These are phyloP conservation scores for Psilocybe tampanensis DNA, from an alignment of 768 basidiomycete genomes.

Conservation along the genomic window DNA sequence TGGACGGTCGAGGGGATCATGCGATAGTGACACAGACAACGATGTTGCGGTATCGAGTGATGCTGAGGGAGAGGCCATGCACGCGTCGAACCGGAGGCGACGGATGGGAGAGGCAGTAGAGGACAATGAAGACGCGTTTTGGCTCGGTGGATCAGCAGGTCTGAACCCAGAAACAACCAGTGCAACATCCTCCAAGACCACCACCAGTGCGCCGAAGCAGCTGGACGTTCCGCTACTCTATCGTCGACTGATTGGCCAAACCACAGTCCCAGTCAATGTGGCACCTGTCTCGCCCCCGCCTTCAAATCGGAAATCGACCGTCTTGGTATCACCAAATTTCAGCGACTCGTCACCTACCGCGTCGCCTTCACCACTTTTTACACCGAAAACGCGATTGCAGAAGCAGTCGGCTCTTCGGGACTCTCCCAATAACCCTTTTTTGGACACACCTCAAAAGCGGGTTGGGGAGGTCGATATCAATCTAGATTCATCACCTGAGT, in stretches of 20 bases:
- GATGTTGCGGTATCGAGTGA: conserved; percentile 36
- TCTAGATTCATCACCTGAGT: conserved; percentile 20
- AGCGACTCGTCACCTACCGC: conserved; percentile 14
- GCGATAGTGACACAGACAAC: conserved; percentile 48
- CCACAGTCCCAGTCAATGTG: conserved; percentile 24
- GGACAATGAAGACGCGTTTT: conserved; percentile 56
- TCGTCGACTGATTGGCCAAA: conserved; percentile 34
- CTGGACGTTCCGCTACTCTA: conserved; percentile 35
- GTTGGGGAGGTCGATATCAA: conserved; percentile 33
- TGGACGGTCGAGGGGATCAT: conserved; percentile 43
- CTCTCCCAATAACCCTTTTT: conserved; percentile 75
- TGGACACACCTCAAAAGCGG: conserved; percentile 43
- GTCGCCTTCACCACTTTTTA: conserved; percentile 44
- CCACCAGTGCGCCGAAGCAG: conserved; percentile 11
- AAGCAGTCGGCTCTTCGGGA: conserved; percentile 43
- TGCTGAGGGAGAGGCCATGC: conserved; percentile 34
- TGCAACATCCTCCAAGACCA: conserved; percentile 10
- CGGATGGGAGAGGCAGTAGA: conserved; percentile 34
- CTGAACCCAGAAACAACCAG: conserved; percentile 20
- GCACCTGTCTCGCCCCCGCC: conserved; percentile 69
- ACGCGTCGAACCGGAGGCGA: conserved; percentile 37
- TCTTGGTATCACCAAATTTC: conserved; percentile 1
- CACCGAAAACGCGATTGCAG: conserved; percentile 33
- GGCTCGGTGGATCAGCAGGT: conserved; percentile 33
- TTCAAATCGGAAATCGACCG: conserved; percentile 47